Conservation (phyloP, 352 stramenopile genomes). For the Globisporangium nagaii region DNA sequence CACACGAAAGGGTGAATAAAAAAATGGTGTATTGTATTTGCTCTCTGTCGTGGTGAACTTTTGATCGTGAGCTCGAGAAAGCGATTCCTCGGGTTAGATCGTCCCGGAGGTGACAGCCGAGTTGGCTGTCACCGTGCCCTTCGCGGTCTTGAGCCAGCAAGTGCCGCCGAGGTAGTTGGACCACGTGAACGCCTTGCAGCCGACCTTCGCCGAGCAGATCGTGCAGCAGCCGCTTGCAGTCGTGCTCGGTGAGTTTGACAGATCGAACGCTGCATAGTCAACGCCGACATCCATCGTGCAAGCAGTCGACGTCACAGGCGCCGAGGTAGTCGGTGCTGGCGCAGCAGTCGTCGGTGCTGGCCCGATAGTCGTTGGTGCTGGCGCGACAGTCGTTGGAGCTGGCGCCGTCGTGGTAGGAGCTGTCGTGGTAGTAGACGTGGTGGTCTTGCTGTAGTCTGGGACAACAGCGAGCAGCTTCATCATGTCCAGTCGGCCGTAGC, state of each 20-base stretch:
- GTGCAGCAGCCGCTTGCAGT: slow-evolving; percentile 7
- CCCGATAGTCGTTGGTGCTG: not conserved
- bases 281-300: slow-evolving; percentile 9
- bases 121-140: not conserved
- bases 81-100: too few species aligned
- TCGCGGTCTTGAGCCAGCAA: slow-evolving; percentile 53
- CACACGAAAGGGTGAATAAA: too few species aligned
- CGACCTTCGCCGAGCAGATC: not conserved
- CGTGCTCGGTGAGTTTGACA: slow-evolving; percentile 6
- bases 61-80: too few species aligned
- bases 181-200: slow-evolving; percentile 39
- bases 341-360: not conserved
- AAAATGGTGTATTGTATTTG: too few species aligned
- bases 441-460: not conserved
- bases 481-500: not conserved
- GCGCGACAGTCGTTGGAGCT: not conserved
- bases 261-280: slow-evolving; percentile 17
- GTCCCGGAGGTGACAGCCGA: not conserved
- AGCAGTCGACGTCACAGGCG: not conserved
- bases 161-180: slow-evolving; percentile 35
- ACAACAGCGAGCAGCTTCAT: not conserved
- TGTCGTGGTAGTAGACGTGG: not conserved
- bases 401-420: not conserved
- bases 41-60: too few species aligned
- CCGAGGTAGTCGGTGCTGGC: not conserved